Conservation (phyloP, 2,329 filamentous ascomycete species). For the Neopestalotiopsis sp. region DNA sequence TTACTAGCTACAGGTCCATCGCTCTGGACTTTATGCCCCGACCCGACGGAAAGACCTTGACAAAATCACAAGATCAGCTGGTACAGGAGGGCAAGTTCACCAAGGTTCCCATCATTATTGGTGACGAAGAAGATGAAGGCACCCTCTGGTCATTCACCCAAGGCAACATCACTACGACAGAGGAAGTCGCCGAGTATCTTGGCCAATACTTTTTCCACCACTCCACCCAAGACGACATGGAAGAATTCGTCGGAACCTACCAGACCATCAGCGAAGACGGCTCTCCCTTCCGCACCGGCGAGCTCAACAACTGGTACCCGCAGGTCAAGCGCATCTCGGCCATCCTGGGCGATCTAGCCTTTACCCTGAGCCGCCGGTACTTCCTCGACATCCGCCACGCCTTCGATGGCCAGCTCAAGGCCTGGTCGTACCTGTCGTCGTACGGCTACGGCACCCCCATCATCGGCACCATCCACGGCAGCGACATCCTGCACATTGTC, state of each 20-base stretch:
- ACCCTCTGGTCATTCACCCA: constrained; percentile 76
- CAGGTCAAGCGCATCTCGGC: constrained; percentile 79
- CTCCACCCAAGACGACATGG: constrained; percentile 57
- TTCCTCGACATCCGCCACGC: constrained; percentile 57
- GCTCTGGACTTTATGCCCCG: constrained; percentile 76
- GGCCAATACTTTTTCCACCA: constrained; percentile 61
- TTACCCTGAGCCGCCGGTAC: constrained; percentile 71
- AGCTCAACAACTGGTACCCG: constrained; percentile 74
- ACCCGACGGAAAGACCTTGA: constrained; percentile 68
- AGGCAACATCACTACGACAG: constrained; percentile 66
- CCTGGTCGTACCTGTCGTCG: constrained; percentile 77
- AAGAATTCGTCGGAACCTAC: constrained; percentile 66
- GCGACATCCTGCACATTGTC: constrained; percentile 66
- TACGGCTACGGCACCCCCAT: constrained; percentile 75
- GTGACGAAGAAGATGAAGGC: constrained; percentile 81
- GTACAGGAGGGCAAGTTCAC: constrained; percentile 57
- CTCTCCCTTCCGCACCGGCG: constrained; percentile 72
- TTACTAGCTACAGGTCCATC: constrained; percentile 70
- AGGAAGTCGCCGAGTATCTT: constrained; percentile 68
- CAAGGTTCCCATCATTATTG: constrained; percentile 67
- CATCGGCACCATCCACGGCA: constrained; percentile 77
- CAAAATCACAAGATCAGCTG: constrained; percentile 66
- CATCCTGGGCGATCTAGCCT: constrained; percentile 75
- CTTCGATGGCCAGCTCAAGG: constrained; percentile 60
- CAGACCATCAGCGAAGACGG: constrained; percentile 59